Evolutionary conservation across 495 filamentous ascomycete genomes (phyloP).

Genomic region (Xylaria grammica): DNA sequence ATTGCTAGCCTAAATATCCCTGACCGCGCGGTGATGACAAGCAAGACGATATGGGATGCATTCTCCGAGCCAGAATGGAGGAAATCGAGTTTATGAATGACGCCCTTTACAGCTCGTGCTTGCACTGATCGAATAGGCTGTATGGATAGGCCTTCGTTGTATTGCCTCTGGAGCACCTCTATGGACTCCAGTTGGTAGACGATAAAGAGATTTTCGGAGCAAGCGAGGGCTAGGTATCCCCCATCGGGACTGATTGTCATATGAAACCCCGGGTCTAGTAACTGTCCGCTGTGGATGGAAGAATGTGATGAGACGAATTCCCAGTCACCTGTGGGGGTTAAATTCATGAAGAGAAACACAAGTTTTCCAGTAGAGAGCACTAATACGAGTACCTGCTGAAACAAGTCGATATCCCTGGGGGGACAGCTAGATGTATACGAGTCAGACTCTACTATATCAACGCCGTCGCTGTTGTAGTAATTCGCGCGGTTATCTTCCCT

Average conservation of each 20-base stretch:
- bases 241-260: constrained; percentile 80
- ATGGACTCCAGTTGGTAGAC: constrained; percentile 67
- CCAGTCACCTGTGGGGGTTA: constrained; percentile 45
- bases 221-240: constrained; percentile 52
- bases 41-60: constrained; percentile 70
- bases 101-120: constrained; percentile 67
- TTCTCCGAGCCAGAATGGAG: constrained; percentile 72
- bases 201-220: constrained; percentile 49
- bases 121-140: constrained; percentile 55
- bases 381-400: constrained; percentile 78
- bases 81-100: constrained; percentile 87
- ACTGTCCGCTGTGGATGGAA: constrained; percentile 58
- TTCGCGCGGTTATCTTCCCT: constrained; percentile 39
- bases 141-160: constrained; percentile 40
- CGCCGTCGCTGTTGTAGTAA: constrained; percentile 34
- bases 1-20: constrained; percentile 66
- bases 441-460: constrained; percentile 15
- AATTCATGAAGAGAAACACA: constrained; percentile 70
- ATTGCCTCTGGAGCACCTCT: constrained; percentile 48
- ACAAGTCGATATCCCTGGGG: constrained; percentile 43
- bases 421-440: not conserved
- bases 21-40: constrained; percentile 69
- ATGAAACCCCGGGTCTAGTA: constrained; percentile 67
- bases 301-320: constrained; percentile 66
- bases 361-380: constrained; percentile 71